Evolutionary conservation across 140 eudicot species (phyloP).

Genomic region (Senecio squalidus): DNA sequence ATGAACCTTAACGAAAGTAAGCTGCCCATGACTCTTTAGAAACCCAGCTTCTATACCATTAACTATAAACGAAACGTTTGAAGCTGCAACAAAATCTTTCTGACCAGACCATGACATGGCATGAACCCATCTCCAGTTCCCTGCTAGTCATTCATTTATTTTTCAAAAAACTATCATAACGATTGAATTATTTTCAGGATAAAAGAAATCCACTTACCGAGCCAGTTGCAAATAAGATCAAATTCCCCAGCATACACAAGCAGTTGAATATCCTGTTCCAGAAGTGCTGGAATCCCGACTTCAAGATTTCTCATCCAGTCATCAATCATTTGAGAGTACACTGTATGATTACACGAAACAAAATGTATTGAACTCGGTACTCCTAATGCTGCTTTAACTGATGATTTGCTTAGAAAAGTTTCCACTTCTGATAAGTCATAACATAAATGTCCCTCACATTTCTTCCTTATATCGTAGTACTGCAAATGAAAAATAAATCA

Average conservation of each 20-base stretch:
- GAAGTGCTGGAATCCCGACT: conserved; percentile 67
- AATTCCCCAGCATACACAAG: conserved; percentile 80
- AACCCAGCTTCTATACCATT: conserved; percentile 57
- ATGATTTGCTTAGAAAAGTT: conserved; percentile 28
- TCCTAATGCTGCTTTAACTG: conserved; percentile 51
- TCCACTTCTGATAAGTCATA: conserved; percentile 76
- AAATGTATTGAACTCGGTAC: conserved; percentile 47
- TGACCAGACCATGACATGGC: conserved; percentile 88
- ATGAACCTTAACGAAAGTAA: conserved; percentile 62
- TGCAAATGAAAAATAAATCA: conserved; percentile 22
- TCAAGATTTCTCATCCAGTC: conserved; percentile 93
- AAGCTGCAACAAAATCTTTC: conserved; percentile 44
- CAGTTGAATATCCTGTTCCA: conserved; percentile 57
- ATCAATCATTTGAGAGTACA: conserved; percentile 51
- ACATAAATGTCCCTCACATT: conserved; percentile 59
- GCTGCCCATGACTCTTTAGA: conserved; percentile 53
- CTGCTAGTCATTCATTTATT: conserved; percentile 24
- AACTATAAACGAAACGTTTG: conserved; percentile 38
- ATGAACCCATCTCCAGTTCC: conserved; percentile 86
- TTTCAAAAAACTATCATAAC: not conserved
- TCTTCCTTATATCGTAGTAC: conserved; percentile 73
- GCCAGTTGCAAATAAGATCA: conserved; percentile 93
- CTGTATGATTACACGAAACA: conserved; percentile 65
- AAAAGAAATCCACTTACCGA: conserved; percentile 39
- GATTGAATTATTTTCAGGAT: not conserved